Base-by-base conservation (phyloP, 129 eudicot genomes). In the Pittosporum tobira region DNA sequence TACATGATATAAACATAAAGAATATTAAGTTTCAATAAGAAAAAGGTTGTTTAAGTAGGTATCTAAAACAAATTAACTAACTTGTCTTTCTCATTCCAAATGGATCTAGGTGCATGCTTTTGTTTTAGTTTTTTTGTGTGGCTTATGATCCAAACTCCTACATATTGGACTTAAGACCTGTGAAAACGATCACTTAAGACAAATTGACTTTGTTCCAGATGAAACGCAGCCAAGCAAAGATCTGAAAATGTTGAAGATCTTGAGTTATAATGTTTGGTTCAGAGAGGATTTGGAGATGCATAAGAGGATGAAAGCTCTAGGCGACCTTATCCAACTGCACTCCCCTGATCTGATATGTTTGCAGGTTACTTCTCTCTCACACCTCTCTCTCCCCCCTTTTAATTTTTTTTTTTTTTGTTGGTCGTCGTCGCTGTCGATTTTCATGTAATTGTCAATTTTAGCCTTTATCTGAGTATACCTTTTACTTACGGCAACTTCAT, bases 191-290 rank as follows among this genome's bases (percentile, higher is more conserved):
- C 16, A 28, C 12, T 28, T 34, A 15, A 7, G 0, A 24, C 2
- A 14, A 21, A 27, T 2, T 37, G 25, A 51, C 27, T 29, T 10
- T 21, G 44, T 57, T 49, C 47, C 69, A 72, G 77, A 53, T 70
- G 76, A 73, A 56, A 63, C 54, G 51, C 70, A 11, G 26, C 10
- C 50, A 10, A 59, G 31, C 30, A 59, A 50, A 21, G 78, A 26
- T 56, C 21, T 54, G 26, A 62, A 29, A 30, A 49, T 57, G 24
- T 29, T 82, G 68, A 91, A 91, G 88, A 69, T 91, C 55, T 62
- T 91, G 82, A 79, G 83, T 61, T 91, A 91, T 55, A 91, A 91
- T 71, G 81, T 91, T 42, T 91, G 98, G 98, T 91, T 91, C 64
- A 79, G 89, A 9, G 98, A 86, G 62, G 94, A 91, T 36, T 54